These are phyloP conservation scores for Emmonsiellopsis sp. DNA, from an alignment of 2,329 filamentous ascomycete species.

Conservation along the genomic window DNA sequence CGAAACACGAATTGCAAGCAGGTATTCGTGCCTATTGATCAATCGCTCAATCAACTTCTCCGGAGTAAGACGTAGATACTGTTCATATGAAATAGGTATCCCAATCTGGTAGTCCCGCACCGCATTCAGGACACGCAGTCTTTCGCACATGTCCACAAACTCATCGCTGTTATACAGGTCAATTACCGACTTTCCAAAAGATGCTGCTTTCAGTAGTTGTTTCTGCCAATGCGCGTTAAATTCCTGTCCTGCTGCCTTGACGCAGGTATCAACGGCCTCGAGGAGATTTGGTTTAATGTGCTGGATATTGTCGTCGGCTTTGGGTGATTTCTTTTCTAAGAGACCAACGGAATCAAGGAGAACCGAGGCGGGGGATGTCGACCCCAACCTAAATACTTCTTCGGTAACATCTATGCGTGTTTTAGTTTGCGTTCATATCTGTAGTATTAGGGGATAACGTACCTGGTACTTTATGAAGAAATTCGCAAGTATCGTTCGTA, in stretches of 20 bases:
- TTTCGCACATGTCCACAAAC: conserved; percentile 97
- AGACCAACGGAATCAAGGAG: conserved; percentile 86
- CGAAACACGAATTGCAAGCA: conserved; percentile 79
- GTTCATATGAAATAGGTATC: conserved; percentile 82
- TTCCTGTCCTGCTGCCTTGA: conserved; percentile 87
- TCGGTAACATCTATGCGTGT: conserved; percentile 56
- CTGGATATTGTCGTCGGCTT: conserved; percentile 96
- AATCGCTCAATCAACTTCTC: conserved; percentile 80
- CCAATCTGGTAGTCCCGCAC: conserved; percentile 87
- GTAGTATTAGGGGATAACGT: conserved; percentile 11
- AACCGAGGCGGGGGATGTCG: conserved; percentile 83
- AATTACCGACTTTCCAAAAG: conserved; percentile 93
- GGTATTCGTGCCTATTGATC: conserved; percentile 81
- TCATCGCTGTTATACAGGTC: conserved; percentile 98
- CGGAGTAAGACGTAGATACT: conserved; percentile 82
- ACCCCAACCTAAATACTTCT: conserved; percentile 80
- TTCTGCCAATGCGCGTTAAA: conserved; percentile 91
- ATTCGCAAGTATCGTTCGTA: conserved; percentile 92
- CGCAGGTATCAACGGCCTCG: conserved; percentile 87
- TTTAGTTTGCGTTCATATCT: conserved; percentile 3
- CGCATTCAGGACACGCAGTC: conserved; percentile 81
- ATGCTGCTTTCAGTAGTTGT: conserved; percentile 87
- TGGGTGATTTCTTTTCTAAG: conserved; percentile 85
- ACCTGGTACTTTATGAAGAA: conserved; percentile 82
- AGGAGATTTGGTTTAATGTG: conserved; percentile 79